Evolutionary conservation across 139 green algal genomes (phyloP), one percentile per base, ranked within the genome.

Genomic region (Tetraselmis chui): DNA sequence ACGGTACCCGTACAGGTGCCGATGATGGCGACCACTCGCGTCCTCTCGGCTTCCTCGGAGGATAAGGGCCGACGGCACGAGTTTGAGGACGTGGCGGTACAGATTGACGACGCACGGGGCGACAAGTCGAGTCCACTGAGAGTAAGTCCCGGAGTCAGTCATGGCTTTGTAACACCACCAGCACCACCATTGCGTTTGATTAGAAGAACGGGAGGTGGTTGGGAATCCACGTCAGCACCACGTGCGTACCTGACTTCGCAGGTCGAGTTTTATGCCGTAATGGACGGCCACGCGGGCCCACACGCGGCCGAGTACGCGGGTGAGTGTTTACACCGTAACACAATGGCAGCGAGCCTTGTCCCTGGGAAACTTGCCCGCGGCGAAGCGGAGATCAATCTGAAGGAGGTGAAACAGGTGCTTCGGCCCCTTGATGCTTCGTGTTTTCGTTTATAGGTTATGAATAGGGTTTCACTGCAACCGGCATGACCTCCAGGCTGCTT

Each of bases 271-370:
- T 83, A 83, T 45, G 89, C 83, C 27, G 78, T 93, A 0, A 89
- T 88, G 80, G 87, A 93, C 32, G 89, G 89, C 5, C 89, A 93
- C 59, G 89, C 83, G 27, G 89, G 89, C 76, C 28, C 75, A 2
- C 75, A 81, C 27, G 87, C 88, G 23, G 89, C 87, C 1, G 75
- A 80, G 2, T 83, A 83, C 31, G 89, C 82, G 28, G 76, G 79
- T 27, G 45, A 83, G 1, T 31, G 84, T 27, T 78, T 93, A 24
- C 83, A 90, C 25, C 1, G 59, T 2, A 28, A 59, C 0, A 83
- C 86, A 2, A 23, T 93, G 32, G 74, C 31, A 26, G 85, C 87
- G 23, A 89, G 87, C n/a, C 30, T 93, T 28, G 30, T 74, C 11
- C 27, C 30, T 11, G 59, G 74, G 67, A 23, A 24, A 23, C 45